Base-by-base conservation (phyloP, 805 yeast species). In the Priceomyces fermenticarens region DNA sequence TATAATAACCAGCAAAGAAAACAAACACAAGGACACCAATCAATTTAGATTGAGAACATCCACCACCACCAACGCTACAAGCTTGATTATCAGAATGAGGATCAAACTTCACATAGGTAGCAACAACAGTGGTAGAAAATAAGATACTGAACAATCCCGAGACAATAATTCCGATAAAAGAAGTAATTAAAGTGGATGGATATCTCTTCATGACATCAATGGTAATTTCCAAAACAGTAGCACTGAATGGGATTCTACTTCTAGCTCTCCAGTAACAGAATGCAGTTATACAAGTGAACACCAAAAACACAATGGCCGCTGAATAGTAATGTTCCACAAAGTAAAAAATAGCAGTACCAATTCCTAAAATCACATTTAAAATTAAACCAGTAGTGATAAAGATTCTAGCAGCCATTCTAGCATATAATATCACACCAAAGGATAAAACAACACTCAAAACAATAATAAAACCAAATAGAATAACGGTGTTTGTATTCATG, bases 1-100 rank as follows among this genome's bases (percentile, higher is more conserved):
- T 78, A 59, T 80, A 85, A 58, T 78, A 89, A 13, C 95, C 96
- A 4, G 91, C 85, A 60, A 90, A 87, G 48, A 88, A 80, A 4
- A 84, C 79, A 61, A 77, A 83, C 20, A 88, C 80, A 45, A 88
- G 62, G 10, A 85, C 60, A 3, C 93, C 95, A 47, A 84, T 74
- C 49, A 86, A 67, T 53, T 75, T 84, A 2, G 78, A 67, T 29
- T 74, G 69, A 11, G 53, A 81, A 72, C 72, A 88, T 65, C 43
- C 41, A 7, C 70, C 78, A 36, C 55, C 88, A 75, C 47, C 79
- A 69, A 51, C 71, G 11, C 54, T 41, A 55, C 91, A 85, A 7
- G 76, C 83, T 11, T 73, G 65, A 49, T 79, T 78, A 30, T 55
- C 53, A 2, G 63, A 45, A 30, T 76, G 70, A 5, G 87, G 84